Conservation (phyloP, 2,329 filamentous ascomycete genomes). For the Gaeumannomyces tritici region DNA sequence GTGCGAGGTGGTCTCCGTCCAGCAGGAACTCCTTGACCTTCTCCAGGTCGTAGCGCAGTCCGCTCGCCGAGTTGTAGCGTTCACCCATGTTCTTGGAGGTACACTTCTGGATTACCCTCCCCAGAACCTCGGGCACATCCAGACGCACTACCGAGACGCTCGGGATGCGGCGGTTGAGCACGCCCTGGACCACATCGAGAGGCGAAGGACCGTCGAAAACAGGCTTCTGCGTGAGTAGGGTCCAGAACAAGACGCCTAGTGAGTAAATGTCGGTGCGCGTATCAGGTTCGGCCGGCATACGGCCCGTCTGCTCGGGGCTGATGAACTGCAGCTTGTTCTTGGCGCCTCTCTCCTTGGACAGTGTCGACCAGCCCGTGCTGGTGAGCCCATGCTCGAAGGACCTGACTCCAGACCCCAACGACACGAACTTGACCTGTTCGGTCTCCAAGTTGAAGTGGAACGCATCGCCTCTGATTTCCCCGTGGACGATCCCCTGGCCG, state of each 20-base stretch:
- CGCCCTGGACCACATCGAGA: constrained; percentile 84
- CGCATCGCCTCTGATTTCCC: constrained; percentile 81
- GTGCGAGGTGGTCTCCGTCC: constrained; percentile 60
- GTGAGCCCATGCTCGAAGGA: constrained; percentile 85
- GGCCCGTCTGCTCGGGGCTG: constrained; percentile 87
- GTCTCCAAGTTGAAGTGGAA: constrained; percentile 75
- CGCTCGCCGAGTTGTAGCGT: constrained; percentile 81
- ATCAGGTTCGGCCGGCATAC: constrained; percentile 87
- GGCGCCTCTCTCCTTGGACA: constrained; percentile 76
- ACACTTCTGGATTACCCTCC: constrained; percentile 81
- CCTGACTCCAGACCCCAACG: constrained; percentile 76
- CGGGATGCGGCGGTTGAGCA: constrained; percentile 70
- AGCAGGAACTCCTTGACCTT: constrained; percentile 65
- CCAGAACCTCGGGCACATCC: constrained; percentile 76
- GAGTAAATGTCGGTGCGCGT: constrained; percentile 90
- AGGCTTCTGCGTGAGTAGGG: constrained; percentile 66
- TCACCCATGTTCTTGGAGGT: constrained; percentile 82
- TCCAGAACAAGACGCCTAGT: constrained; percentile 83
- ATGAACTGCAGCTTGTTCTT: constrained; percentile 88
- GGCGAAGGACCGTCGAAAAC: constrained; percentile 74
- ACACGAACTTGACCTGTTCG: constrained; percentile 66
- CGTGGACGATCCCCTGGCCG: constrained; percentile 75
- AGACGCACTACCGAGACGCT: constrained; percentile 67
- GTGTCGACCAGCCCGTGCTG: constrained; percentile 74
- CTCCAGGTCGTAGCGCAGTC: constrained; percentile 71